phyloP scores from a whole-genome alignment of 495 filamentous ascomycete genomes.

The Aspergillus taichungensis region DNA sequence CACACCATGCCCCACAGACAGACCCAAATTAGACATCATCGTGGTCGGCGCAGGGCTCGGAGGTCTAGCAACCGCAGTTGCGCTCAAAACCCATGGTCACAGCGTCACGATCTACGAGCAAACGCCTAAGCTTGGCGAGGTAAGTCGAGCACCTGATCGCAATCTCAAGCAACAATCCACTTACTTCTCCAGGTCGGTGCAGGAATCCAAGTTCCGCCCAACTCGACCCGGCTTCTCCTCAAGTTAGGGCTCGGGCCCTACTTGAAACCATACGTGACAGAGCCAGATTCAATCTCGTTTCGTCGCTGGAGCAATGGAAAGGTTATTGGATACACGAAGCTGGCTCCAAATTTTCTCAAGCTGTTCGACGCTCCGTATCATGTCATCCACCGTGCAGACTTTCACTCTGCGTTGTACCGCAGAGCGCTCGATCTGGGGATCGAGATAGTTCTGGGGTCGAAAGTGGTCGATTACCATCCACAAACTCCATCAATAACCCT shows the following conservation, averaged over 20 bases:
- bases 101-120: slow-evolving; percentile 39
- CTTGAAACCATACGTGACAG: slow-evolving; percentile 19
- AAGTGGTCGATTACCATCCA: slow-evolving; percentile 17
- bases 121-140: slow-evolving; percentile 32
- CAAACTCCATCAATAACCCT: slow-evolving; percentile 12
- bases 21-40: slow-evolving; percentile 18
- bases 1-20: background rate
- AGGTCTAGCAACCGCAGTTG: slow-evolving; percentile 38
- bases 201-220: slow-evolving; percentile 53
- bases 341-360: slow-evolving; percentile 28
- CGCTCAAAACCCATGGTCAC: slow-evolving; percentile 24
- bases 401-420: slow-evolving; percentile 25
- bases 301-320: slow-evolving; percentile 35
- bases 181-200: slow-evolving; percentile 37
- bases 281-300: slow-evolving; percentile 29
- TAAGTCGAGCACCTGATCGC: background rate
- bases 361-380: slow-evolving; percentile 30
- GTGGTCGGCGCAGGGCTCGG: slow-evolving; percentile 45
- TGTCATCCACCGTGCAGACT: slow-evolving; percentile 37
- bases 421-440: slow-evolving; percentile 27
- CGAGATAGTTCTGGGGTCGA: slow-evolving; percentile 12
- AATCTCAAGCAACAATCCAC: background rate
- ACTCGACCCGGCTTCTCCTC: slow-evolving; percentile 39
- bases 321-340: slow-evolving; percentile 27
- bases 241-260: slow-evolving; percentile 29